Base-by-base conservation (phyloP, 1,284 basidiomycete genomes). In the Pascua guehoae region DNA sequence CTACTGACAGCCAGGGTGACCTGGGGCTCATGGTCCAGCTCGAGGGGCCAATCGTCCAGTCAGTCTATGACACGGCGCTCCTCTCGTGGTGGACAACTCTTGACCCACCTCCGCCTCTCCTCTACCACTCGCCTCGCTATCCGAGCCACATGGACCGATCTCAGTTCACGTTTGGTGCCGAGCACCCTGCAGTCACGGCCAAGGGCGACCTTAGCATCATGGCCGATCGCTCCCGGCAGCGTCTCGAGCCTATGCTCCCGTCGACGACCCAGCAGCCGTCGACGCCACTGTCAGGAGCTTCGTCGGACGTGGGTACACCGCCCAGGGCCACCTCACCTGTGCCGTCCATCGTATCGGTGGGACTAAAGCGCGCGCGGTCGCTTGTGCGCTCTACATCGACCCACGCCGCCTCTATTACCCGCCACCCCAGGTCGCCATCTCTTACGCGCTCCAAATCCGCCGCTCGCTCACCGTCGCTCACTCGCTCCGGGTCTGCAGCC, bases 41-140 rank as follows among this genome's bases (percentile, higher is more conserved):
- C 41, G 86, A 87, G 66, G 85, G 85, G 0, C 83, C 84, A 8
- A 83, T 87, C 61, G 85, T 87, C 50, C 81, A 87, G 58, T 79
- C 83, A 2, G 78, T 89, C 57, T 88, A 88, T 72, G 87, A 89
- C 68, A 84, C 83, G 72, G 83, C 84, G 4, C 79, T 89, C 41
- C 76, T 87, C 56, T 81, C 81, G 16, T 88, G 85, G 85, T 80
- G 77, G 53, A 80, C 81, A 41, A 70, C 71, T 16, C 75, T 88
- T 62, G 67, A 80, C 32, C 86, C 86, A 9, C 78, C 82, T 4
- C 71, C 86, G 11, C 86, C 87, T 14, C 77, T 79, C 47, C 65
- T 81, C 10, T 52, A 54, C 44, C 46, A 54, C 0, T 71, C 64
- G 17, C 53, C 70, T 5, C 16, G 24, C 1, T 46, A 57, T 17